A percentile compares a stretch with the other conserved stretches of the same genome.
phyloP scores from a whole-genome alignment of 2,329 filamentous ascomycete genomes.

The Metarhizium rileyi region DNA sequence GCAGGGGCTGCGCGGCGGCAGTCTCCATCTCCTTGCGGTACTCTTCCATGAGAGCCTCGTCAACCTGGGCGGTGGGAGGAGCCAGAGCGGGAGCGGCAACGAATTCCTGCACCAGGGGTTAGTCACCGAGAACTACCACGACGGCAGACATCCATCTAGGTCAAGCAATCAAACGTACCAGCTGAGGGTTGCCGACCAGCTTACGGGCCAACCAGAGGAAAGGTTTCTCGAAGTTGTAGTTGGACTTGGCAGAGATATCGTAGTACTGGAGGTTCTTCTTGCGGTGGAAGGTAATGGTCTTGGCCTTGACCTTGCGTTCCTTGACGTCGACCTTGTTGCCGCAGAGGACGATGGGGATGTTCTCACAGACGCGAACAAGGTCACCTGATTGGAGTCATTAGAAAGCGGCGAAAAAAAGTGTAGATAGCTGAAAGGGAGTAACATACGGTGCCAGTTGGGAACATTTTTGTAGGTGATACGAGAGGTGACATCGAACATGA shows the following conservation, averaged over 20 bases:
- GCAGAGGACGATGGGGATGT: conserved; percentile 94
- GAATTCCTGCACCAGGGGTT: conserved; percentile 60
- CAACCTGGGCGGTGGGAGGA: conserved; percentile 84
- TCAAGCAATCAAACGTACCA: conserved; percentile 10
- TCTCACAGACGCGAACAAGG: conserved; percentile 97
- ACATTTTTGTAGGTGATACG: conserved; percentile 99
- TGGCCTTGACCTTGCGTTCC: conserved; percentile 99
- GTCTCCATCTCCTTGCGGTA: conserved; percentile 84
- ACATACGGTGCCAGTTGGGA: conserved; percentile 99
- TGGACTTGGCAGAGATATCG: conserved; percentile 98
- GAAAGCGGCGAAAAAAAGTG: too few relatives aligned
- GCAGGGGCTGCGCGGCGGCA: conserved; percentile 75
- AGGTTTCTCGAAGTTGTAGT: conserved; percentile 99
- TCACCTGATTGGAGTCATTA: conserved; percentile 53
- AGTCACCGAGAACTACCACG: conserved; percentile 10
- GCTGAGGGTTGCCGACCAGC: conserved; percentile 78
- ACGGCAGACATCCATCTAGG: background rate
- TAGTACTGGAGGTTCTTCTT: conserved; percentile 99
- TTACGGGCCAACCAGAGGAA: conserved; percentile 99
- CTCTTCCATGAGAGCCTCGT: conserved; percentile 68
- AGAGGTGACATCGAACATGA: conserved; percentile 99
- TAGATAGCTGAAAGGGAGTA: too few relatives aligned
- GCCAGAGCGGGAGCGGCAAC: conserved; percentile 91
- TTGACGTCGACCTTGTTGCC: conserved; percentile 99
- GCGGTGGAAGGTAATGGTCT: conserved; percentile 99